Conservation (phyloP, 495 filamentous ascomycete species). For the Durotheca rogersii region DNA sequence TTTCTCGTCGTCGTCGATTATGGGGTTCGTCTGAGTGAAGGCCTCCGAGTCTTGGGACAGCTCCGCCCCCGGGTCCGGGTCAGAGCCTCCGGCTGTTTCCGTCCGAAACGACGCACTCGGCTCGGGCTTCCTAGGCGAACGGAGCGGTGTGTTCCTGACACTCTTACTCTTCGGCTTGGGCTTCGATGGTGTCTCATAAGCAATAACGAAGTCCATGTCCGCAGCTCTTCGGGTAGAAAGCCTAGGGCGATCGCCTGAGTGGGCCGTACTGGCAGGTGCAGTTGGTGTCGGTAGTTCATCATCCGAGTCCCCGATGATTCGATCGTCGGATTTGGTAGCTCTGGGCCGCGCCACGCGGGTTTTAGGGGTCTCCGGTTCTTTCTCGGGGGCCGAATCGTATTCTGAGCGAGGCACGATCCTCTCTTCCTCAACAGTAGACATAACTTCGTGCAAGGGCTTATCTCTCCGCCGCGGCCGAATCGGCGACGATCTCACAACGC, state of each 20-base stretch:
- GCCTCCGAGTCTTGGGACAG: constrained; percentile 11
- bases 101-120: constrained; percentile 6
- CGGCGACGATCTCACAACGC: constrained; percentile 23
- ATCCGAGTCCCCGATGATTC: constrained; percentile 52
- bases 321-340: constrained; percentile 17
- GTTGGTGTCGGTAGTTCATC: constrained; percentile 45
- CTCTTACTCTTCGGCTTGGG: constrained; percentile 11
- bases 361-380: constrained; percentile 14
- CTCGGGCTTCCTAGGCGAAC: constrained; percentile 24
- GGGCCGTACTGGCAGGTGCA: constrained; percentile 14
- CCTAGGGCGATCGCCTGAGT: constrained; percentile 20
- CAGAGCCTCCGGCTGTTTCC: constrained; percentile 4
- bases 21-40: constrained; percentile 5
- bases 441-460: background rate
- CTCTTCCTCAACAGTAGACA: background rate
- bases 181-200: constrained; percentile 26
- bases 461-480: constrained; percentile 17
- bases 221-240: constrained; percentile 11
- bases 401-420: background rate
- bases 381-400: constrained; percentile 6
- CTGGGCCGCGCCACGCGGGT: background rate
- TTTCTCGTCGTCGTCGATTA: constrained; percentile 28
- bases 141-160: constrained; percentile 16
- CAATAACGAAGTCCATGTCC: constrained; percentile 19
- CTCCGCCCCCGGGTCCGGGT: constrained; percentile 2